Evolutionary conservation across 2,329 filamentous ascomycete species (phyloP).

Genomic region (Trichoderma cornu-damae): DNA sequence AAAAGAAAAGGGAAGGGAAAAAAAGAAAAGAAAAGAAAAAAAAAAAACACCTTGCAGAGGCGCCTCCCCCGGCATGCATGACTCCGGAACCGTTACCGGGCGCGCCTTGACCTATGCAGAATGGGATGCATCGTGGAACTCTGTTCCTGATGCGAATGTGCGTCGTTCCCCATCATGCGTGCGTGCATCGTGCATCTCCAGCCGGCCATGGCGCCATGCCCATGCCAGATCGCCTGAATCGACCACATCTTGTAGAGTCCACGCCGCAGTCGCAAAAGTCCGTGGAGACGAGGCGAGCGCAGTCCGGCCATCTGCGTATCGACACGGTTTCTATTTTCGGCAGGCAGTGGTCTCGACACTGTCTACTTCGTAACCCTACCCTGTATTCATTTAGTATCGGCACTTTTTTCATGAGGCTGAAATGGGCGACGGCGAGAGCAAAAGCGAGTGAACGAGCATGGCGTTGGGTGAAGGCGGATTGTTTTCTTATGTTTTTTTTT

Average conservation of each 20-base stretch:
- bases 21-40: too few species aligned
- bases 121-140: constrained; percentile 13
- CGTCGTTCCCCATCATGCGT: constrained; percentile 14
- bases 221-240: constrained; percentile 17
- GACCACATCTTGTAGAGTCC: background rate
- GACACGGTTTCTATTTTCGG: constrained; percentile 11
- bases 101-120: constrained; percentile 14
- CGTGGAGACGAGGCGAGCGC: background rate
- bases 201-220: constrained; percentile 9
- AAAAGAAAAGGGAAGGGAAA: too few species aligned
- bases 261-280: background rate
- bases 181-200: constrained; percentile 18
- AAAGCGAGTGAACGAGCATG: background rate
- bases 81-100: constrained; percentile 7
- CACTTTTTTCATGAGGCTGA: background rate
- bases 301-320: background rate
- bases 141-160: constrained; percentile 17
- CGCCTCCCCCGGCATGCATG: constrained; percentile 8
- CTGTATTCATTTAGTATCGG: too few species aligned
- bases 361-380: background rate
- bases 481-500: background rate
- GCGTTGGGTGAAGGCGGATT: background rate
- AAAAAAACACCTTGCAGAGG: constrained; percentile 14
- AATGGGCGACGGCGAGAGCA: background rate
- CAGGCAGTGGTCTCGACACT: background rate